Evolutionary conservation across 495 filamentous ascomycete genomes (phyloP).

Genomic region (Penicillium canariense): DNA sequence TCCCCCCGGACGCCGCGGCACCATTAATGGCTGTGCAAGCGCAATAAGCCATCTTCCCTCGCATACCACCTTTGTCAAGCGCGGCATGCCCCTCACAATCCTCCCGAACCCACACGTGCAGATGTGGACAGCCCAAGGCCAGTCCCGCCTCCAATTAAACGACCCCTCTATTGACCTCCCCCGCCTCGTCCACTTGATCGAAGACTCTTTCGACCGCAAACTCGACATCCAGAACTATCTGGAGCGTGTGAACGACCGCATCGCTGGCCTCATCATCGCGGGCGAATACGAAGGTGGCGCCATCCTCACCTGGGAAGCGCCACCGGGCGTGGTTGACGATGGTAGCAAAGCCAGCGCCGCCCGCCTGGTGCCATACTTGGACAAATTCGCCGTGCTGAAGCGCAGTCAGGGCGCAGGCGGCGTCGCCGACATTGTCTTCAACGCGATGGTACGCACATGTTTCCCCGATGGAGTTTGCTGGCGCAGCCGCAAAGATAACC

Average conservation of each 20-base stretch:
- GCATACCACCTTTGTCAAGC: slow-evolving; percentile 80
- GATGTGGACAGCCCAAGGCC: slow-evolving; percentile 64
- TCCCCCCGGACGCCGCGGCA: slow-evolving; percentile 59
- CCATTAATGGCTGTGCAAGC: slow-evolving; percentile 20
- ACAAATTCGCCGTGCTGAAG: slow-evolving; percentile 95
- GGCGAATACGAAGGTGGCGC: slow-evolving; percentile 97
- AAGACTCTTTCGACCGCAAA: slow-evolving; percentile 87
- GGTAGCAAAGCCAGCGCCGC: slow-evolving; percentile 48
- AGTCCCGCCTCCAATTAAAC: slow-evolving; percentile 59
- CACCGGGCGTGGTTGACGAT: slow-evolving; percentile 54
- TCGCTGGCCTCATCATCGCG: slow-evolving; percentile 90
- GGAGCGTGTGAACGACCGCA: slow-evolving; percentile 65
- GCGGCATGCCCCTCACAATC: slow-evolving; percentile 83
- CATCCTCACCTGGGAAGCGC: slow-evolving; percentile 90
- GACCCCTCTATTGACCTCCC: slow-evolving; percentile 80
- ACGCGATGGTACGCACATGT: slow-evolving; percentile 84
- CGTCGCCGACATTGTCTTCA: slow-evolving; percentile 94
- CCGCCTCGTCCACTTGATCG: slow-evolving; percentile 80
- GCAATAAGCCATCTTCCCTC: slow-evolving; percentile 33
- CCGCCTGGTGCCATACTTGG: slow-evolving; percentile 84
- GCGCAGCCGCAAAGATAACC: slow-evolving; percentile 77
- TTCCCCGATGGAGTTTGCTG: slow-evolving; percentile 81
- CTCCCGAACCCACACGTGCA: slow-evolving; percentile 64
- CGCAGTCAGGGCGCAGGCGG: slow-evolving; percentile 86
- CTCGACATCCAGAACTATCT: slow-evolving; percentile 84